Conservation (phyloP, 116 monocot species). For the Papilionanthe hybrid region DNA sequence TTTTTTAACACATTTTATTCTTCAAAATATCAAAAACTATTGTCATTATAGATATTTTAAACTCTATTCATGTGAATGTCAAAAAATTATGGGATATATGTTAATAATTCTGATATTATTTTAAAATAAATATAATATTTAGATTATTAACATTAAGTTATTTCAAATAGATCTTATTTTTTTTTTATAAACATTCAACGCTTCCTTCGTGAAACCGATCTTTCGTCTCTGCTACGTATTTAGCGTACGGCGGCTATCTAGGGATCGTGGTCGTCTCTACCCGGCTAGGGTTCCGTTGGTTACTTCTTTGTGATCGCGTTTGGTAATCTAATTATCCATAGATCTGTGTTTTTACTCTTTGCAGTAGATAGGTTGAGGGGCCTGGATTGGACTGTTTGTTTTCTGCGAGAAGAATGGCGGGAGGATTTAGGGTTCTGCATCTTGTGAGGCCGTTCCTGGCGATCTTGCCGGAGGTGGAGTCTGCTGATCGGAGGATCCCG, state of each 20-base stretch:
- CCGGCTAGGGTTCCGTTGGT: background rate
- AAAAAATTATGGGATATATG: too few relatives aligned
- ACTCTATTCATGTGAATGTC: too few relatives aligned
- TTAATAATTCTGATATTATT: too few relatives aligned
- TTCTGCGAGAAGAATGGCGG: slow-evolving; percentile 1
- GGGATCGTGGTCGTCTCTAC: background rate
- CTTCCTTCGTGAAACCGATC: too few relatives aligned
- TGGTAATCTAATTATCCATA: background rate
- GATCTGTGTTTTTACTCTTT: background rate
- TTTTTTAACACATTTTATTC: too few relatives aligned
- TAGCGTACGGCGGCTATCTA: background rate
- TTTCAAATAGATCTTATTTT: too few relatives aligned
- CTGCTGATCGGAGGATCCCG: slow-evolving; percentile 34
- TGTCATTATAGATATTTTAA: too few relatives aligned
- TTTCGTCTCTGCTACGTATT: too few relatives aligned
- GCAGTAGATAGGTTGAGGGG: background rate
- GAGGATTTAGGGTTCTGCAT: slow-evolving; percentile 43
- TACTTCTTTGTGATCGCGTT: background rate
- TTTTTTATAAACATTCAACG: too few relatives aligned
- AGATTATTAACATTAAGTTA: too few relatives aligned
- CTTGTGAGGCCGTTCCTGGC: slow-evolving; percentile 48
- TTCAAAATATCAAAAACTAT: too few relatives aligned
- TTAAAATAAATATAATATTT: too few relatives aligned
- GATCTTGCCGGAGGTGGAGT: slow-evolving; percentile 45
- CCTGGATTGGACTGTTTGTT: background rate